Percentiles rank a stretch among this genome's conserved stretches.
Conservation (phyloP, 805 yeast species). For the Tetrapisispora iriomotensis region DNA sequence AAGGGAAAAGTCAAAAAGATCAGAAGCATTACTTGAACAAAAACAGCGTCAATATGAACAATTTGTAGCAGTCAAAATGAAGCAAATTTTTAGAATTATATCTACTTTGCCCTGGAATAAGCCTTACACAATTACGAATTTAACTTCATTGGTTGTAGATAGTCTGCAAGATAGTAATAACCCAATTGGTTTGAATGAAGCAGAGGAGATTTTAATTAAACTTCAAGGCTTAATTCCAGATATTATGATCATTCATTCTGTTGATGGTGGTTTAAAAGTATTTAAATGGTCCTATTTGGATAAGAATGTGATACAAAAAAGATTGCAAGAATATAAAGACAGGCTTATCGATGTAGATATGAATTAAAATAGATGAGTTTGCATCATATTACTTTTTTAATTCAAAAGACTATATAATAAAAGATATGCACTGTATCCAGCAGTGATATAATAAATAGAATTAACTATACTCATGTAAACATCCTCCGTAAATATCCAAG, state of each 20-base stretch:
- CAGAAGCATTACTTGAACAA: conserved; percentile 19
- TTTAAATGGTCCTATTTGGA: conserved; percentile 21
- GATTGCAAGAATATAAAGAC: background rate
- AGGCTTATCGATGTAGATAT: background rate
- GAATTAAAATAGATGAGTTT: background rate
- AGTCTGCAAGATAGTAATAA: conserved; percentile 26
- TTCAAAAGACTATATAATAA: too few relatives aligned
- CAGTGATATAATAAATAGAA: too few relatives aligned
- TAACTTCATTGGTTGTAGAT: conserved; percentile 22
- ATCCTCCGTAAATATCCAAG: too few relatives aligned
- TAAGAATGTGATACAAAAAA: conserved; percentile 5
- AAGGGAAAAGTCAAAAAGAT: conserved; percentile 21
- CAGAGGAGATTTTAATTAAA: conserved; percentile 16
- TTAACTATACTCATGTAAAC: too few relatives aligned
- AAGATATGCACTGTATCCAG: too few relatives aligned
- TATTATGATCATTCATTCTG: conserved; percentile 11
- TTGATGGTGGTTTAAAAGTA: conserved; percentile 24
- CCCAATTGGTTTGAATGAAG: conserved; percentile 24
- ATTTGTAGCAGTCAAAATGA: conserved; percentile 23
- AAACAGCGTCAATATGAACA: conserved; percentile 20
- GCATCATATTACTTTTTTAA: too few relatives aligned
- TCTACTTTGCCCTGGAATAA: conserved; percentile 13
- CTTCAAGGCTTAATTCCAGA: conserved; percentile 12
- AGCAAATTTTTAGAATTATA: conserved; percentile 22
- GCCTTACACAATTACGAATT: conserved; percentile 25